Percentiles rank a stretch among this genome's conserved stretches.
These are phyloP conservation scores for Coniochaeta prunicola DNA, from an alignment of 2,329 filamentous ascomycete genomes.

Conservation along the genomic window DNA sequence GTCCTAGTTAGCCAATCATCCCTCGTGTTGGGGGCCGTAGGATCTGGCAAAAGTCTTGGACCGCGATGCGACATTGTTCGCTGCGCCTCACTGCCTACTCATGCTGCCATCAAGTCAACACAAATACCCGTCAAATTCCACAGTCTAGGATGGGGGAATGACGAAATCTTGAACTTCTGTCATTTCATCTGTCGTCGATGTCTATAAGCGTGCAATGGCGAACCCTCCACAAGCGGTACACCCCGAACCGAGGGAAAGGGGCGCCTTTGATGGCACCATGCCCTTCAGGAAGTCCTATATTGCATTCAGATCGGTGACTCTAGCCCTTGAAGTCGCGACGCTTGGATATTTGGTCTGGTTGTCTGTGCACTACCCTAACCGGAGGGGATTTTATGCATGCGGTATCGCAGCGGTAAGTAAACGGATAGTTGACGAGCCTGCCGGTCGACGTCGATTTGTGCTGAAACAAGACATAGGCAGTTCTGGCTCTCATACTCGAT, in stretches of 20 bases:
- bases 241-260: not conserved
- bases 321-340: not conserved
- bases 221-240: not conserved
- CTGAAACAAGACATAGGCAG: not conserved
- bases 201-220: not conserved
- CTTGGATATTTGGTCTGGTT: not conserved
- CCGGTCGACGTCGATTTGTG: not conserved
- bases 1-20: not conserved
- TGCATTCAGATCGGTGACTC: not conserved
- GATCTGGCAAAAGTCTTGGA: not conserved
- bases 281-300: not conserved
- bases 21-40: not conserved
- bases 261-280: not conserved
- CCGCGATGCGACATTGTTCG: not conserved
- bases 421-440: not conserved
- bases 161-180: not conserved
- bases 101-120: not conserved
- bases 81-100: not conserved
- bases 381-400: not conserved
- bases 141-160: not conserved
- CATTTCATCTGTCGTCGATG: not conserved
- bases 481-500: not conserved
- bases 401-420: not conserved
- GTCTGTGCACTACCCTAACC: not conserved
- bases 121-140: not conserved